These are phyloP conservation scores for Fragaria vesca DNA, from an alignment of 306 rosid species.

Conservation along the genomic window DNA sequence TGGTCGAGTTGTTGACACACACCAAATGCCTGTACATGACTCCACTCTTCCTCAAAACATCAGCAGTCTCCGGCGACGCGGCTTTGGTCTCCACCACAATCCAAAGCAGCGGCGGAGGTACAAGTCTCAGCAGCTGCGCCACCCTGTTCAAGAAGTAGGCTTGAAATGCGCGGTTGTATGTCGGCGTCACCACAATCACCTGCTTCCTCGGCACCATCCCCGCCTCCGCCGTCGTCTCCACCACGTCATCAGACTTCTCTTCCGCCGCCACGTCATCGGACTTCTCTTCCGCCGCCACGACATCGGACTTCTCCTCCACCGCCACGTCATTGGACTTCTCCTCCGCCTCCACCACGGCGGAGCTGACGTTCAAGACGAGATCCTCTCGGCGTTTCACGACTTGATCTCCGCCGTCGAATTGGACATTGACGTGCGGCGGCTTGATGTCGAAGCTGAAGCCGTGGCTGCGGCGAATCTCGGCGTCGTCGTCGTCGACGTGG, in stretches of 20 bases:
- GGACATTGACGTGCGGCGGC: conserved; percentile 50
- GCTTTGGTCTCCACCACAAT: conserved; percentile 80
- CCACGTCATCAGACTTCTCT: background rate
- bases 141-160: conserved; percentile 73
- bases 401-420: conserved; percentile 16
- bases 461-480: conserved; percentile 39
- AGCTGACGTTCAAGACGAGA: conserved; percentile 5
- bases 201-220: conserved; percentile 63
- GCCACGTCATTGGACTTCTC: background rate
- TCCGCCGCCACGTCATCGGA: background rate
- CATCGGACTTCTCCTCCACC: background rate
- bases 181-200: conserved; percentile 83
- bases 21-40: conserved; percentile 93
- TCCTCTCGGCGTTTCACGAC: conserved; percentile 11
- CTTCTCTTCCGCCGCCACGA: no score
- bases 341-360: background rate
- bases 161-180: conserved; percentile 69
- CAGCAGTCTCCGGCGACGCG: conserved; percentile 91
- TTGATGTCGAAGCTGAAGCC: conserved; percentile 59
- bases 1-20: conserved; percentile 54
- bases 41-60: conserved; percentile 83
- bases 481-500: conserved; percentile 41
- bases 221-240: background rate
- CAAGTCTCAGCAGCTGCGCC: conserved; percentile 75
- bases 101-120: conserved; percentile 82